Percentiles rank a stretch among this genome's conserved stretches.
phyloP scores from a whole-genome alignment of 179 eudicot genomes.

The Vitellaria paradoxa region DNA sequence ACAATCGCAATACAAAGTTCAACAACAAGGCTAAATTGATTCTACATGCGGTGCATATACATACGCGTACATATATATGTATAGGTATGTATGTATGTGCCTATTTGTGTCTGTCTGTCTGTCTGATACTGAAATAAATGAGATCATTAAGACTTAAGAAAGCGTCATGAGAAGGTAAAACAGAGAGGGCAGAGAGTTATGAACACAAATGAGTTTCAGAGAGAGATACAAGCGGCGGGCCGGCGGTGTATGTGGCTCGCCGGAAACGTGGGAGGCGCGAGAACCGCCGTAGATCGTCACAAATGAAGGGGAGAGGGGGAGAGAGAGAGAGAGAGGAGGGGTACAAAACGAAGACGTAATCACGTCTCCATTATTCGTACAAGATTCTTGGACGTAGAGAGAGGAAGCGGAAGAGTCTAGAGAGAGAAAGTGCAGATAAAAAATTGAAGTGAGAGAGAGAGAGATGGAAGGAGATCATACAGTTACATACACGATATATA shows the following conservation, averaged over 20 bases:
- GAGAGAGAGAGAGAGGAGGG: too few species aligned
- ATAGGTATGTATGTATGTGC: neutral
- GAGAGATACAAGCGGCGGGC: neutral
- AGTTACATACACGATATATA: too few species aligned
- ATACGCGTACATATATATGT: neutral
- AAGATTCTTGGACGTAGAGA: conserved; percentile 4
- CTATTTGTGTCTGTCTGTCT: neutral
- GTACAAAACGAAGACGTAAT: conserved; percentile 1
- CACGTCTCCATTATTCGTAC: conserved; percentile 8
- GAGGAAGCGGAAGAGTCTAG: neutral
- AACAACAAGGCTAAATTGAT: neutral
- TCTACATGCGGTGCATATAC: neutral
- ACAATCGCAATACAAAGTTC: neutral
- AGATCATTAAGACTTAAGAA: neutral
- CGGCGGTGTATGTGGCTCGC: neutral
- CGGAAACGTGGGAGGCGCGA: neutral
- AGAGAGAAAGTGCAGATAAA: conserved; percentile 3
- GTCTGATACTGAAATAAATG: neutral
- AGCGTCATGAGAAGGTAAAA: neutral
- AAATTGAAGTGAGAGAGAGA: neutral
- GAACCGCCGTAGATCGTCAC: neutral
- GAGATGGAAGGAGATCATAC: neutral
- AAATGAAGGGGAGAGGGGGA: neutral
- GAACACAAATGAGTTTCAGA: neutral
- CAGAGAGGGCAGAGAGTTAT: neutral